Percentiles rank a stretch among this genome's conserved stretches.
phyloP scores from a whole-genome alignment of 78 protist species.

The Dictyostelium citrinum region DNA sequence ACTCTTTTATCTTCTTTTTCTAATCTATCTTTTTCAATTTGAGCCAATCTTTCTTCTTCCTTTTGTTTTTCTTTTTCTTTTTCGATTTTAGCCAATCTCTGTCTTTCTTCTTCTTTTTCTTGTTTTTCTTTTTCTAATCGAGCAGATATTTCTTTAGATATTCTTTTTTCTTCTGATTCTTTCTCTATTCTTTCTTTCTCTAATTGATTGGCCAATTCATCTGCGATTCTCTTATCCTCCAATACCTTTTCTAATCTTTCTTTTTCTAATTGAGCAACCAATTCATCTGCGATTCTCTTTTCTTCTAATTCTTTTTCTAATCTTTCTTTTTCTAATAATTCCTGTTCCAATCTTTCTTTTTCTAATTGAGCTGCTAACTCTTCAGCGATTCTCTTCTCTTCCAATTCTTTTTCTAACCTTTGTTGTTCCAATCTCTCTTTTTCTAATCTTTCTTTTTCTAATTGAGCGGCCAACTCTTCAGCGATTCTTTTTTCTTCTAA shows the following conservation, averaged over 20 bases:
- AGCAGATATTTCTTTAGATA: too few relatives aligned
- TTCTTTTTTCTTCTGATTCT: too few relatives aligned
- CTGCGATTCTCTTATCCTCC: neutral
- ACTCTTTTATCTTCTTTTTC: neutral
- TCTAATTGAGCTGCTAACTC: neutral
- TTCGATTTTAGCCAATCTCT: neutral
- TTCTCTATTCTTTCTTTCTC: neutral
- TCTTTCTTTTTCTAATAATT: neutral
- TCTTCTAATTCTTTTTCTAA: neutral
- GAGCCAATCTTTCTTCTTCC: neutral
- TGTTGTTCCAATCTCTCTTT: neutral
- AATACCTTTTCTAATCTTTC: neutral
- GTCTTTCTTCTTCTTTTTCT: neutral
- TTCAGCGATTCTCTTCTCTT: neutral
- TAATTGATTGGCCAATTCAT: neutral
- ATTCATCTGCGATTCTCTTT: neutral
- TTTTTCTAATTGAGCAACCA: neutral
- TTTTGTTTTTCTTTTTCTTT: neutral
- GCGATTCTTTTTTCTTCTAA: neutral
- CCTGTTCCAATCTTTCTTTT: neutral
- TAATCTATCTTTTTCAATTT: neutral
- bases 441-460: neutral
- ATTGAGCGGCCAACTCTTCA: neutral
- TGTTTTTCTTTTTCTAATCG: too few relatives aligned
- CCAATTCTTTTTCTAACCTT: neutral